phyloP scores from a whole-genome alignment of 108 stramenopile species.

The Fistulifera solaris region DNA sequence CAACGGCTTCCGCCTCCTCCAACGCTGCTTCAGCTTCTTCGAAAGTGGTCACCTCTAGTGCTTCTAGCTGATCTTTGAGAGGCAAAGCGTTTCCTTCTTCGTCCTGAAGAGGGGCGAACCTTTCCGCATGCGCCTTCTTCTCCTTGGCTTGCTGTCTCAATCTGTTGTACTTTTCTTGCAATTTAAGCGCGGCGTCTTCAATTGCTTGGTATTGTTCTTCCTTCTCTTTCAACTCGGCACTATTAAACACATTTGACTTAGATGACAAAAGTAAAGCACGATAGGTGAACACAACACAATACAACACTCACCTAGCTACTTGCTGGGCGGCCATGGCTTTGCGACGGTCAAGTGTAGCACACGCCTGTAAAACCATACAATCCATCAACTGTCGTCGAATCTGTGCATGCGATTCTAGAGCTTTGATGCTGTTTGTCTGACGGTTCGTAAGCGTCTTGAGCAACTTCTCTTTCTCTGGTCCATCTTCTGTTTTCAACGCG shows the following conservation, averaged over 20 bases:
- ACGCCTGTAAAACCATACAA: constrained; percentile 25
- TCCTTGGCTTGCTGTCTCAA: not conserved
- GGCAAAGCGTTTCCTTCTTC: constrained; percentile 27
- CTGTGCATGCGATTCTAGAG: constrained; percentile 36
- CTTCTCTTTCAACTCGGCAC: constrained; percentile 10
- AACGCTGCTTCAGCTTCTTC: constrained; percentile 45
- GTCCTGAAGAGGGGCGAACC: constrained; percentile 32
- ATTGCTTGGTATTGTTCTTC: constrained; percentile 6
- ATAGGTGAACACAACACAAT: constrained; percentile 2
- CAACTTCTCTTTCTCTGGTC: constrained; percentile 39
- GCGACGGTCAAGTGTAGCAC: constrained; percentile 44
- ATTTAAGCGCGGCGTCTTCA: not conserved
- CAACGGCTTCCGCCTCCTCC: constrained; percentile 48
- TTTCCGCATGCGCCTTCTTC: constrained; percentile 7
- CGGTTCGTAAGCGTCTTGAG: constrained; percentile 37
- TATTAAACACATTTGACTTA: not conserved
- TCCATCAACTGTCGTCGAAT: constrained; percentile 43
- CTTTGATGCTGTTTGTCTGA: constrained; percentile 22
- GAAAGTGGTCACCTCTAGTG: constrained; percentile 10
- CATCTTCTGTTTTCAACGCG: constrained; percentile 39
- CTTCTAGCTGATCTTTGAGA: constrained; percentile 21
- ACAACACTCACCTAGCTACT: constrained; percentile 33
- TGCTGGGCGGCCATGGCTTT: constrained; percentile 27
- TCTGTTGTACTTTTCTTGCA: constrained; percentile 7
- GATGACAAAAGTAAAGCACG: too few species aligned